Evolutionary conservation across 1,139 yeast species (phyloP).

Genomic region (Suhomyces choctaworum): DNA sequence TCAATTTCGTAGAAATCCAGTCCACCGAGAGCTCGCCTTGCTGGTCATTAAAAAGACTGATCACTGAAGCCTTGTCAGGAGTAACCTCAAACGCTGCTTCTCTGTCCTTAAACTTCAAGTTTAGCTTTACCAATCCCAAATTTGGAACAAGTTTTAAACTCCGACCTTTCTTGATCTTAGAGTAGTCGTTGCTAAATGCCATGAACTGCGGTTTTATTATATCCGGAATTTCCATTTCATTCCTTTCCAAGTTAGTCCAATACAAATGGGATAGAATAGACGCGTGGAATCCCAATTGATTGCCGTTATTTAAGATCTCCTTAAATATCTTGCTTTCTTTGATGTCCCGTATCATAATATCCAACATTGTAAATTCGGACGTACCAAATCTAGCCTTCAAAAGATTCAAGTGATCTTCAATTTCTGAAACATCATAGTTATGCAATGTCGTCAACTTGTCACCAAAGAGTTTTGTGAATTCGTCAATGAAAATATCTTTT

Average conservation of each 20-base stretch:
- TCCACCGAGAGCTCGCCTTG: conserved; percentile 26
- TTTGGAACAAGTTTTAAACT: conserved; percentile 57
- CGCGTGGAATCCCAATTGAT: conserved; percentile 22
- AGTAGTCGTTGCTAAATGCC: conserved; percentile 44
- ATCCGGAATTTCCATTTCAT: conserved; percentile 48
- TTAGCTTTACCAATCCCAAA: conserved; percentile 63
- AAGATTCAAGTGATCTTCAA: conserved; percentile 46
- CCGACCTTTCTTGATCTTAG: conserved; percentile 54
- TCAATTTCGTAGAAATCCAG: conserved; percentile 27
- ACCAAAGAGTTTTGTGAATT: conserved; percentile 68
- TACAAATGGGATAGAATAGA: conserved; percentile 44
- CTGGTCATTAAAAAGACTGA: conserved; percentile 51
- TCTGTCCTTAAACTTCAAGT: conserved; percentile 52
- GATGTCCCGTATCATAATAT: conserved; percentile 84
- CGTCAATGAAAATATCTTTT: conserved; percentile 70
- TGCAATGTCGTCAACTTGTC: conserved; percentile 53
- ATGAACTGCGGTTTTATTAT: conserved; percentile 39
- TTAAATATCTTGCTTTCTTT: conserved; percentile 50
- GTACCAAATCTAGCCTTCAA: conserved; percentile 70
- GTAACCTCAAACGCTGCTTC: conserved; percentile 49
- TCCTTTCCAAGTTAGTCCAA: conserved; percentile 47
- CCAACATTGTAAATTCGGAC: conserved; percentile 63
- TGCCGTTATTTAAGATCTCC: conserved; percentile 19
- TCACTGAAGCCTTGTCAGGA: conserved; percentile 70
- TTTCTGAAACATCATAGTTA: conserved; percentile 45